phyloP scores from a whole-genome alignment of 257 asterid genomes.

The Scutellaria barbata region DNA sequence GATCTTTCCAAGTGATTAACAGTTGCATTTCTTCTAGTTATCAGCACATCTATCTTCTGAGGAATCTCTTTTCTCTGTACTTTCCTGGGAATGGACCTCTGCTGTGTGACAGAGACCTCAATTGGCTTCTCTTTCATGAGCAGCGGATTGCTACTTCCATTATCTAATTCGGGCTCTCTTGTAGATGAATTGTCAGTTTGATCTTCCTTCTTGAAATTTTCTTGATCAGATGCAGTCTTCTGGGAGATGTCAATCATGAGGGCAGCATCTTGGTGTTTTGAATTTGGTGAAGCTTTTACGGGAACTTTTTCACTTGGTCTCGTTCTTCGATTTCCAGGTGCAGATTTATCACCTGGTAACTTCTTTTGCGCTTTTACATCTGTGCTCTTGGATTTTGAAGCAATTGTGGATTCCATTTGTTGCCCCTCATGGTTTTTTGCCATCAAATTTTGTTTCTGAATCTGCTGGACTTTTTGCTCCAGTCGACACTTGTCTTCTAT shows the following conservation, averaged over 20 bases:
- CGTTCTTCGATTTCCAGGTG: slow-evolving; percentile 40
- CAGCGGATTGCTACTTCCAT: slow-evolving; percentile 22
- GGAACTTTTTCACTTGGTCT: slow-evolving; percentile 41
- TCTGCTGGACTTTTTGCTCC: slow-evolving; percentile 46
- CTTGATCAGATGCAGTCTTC: slow-evolving; percentile 27
- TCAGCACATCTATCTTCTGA: slow-evolving; percentile 48
- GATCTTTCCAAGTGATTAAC: slow-evolving; percentile 38
- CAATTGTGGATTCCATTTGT: slow-evolving; percentile 42
- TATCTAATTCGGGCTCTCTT: slow-evolving; percentile 22
- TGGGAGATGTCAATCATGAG: slow-evolving; percentile 28
- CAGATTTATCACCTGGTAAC: slow-evolving; percentile 42
- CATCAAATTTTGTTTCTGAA: slow-evolving; percentile 47
- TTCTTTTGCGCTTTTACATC: slow-evolving; percentile 46
- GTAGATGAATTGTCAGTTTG: slow-evolving; percentile 35
- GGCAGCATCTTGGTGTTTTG: slow-evolving; percentile 31
- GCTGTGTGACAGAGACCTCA: slow-evolving; percentile 38
- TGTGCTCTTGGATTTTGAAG: slow-evolving; percentile 48
- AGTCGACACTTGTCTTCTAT: slow-evolving; percentile 43
- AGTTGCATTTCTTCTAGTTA: slow-evolving; percentile 42
- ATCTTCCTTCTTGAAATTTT: slow-evolving; percentile 36
- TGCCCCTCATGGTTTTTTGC: slow-evolving; percentile 45
- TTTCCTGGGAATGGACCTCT: slow-evolving; percentile 40
- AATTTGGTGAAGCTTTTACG: slow-evolving; percentile 36
- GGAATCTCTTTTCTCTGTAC: slow-evolving; percentile 47
- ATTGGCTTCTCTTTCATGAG: slow-evolving; percentile 39